A percentile compares a stretch with the other conserved stretches of the same genome.
Conservation (phyloP, 2,329 filamentous ascomycete species). For the Venturia carpophila region DNA sequence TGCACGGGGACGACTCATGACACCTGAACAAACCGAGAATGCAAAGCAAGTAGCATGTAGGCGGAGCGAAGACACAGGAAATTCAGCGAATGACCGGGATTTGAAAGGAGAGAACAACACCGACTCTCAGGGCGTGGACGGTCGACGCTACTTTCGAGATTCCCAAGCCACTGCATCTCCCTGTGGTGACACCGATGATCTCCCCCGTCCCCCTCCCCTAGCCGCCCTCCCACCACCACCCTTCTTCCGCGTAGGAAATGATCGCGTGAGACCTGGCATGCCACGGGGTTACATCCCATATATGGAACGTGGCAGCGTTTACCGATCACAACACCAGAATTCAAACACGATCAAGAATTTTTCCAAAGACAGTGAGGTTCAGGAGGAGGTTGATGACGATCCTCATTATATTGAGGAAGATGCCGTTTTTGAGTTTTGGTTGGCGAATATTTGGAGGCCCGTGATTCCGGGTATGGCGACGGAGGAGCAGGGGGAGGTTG, state of each 20-base stretch:
- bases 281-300: background rate
- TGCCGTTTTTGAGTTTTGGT: background rate
- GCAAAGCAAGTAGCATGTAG: background rate
- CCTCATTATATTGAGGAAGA: slow-evolving; percentile 4
- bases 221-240: background rate
- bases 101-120: background rate
- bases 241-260: background rate
- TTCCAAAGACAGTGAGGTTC: too few relatives aligned
- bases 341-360: background rate
- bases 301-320: background rate
- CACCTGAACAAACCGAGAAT: background rate
- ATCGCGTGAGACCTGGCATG: background rate
- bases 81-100: background rate
- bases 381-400: background rate
- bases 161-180: background rate
- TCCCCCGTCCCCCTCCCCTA: background rate
- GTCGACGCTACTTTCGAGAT: background rate
- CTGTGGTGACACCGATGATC: background rate
- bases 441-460: slow-evolving; percentile 1
- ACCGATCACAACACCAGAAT: background rate
- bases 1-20: background rate
- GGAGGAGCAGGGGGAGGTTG: background rate
- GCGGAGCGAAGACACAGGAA: background rate
- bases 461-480: background rate
- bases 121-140: background rate